These are phyloP conservation scores for Rubia occidens DNA, from an alignment of 305 asterid genomes.

Conservation along the genomic window DNA sequence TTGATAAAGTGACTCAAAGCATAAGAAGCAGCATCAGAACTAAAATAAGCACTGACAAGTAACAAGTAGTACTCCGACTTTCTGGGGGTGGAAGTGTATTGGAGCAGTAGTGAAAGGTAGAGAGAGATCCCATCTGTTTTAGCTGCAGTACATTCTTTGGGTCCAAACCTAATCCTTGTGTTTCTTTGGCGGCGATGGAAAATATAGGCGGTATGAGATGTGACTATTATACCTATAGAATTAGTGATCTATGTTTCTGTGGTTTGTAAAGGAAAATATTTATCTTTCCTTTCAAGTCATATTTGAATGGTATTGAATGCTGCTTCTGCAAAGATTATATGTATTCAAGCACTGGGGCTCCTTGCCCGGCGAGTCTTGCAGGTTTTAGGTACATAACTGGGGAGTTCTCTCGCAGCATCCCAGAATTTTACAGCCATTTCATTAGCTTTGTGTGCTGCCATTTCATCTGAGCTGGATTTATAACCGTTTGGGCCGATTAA, in stretches of 20 bases:
- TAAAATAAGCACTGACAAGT: conserved; percentile 23
- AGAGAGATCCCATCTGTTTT: conserved; percentile 16
- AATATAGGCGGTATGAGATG: conserved; percentile 11
- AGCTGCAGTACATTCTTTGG: conserved; percentile 24
- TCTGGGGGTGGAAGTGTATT: conserved; percentile 1
- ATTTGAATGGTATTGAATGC: background rate
- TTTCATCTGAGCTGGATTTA: too few relatives aligned
- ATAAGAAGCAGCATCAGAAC: conserved; percentile 11
- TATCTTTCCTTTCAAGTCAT: background rate
- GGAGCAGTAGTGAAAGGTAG: conserved; percentile 23
- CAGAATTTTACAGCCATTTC: background rate
- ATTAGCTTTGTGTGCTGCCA: background rate
- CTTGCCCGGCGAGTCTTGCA: background rate
- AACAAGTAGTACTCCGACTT: conserved; percentile 20
- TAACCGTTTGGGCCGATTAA: background rate
- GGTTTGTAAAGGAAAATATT: conserved; percentile 4
- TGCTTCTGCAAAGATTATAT: background rate
- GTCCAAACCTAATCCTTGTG: conserved; percentile 16
- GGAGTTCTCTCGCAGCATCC: background rate
- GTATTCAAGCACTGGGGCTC: background rate
- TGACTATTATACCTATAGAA: conserved; percentile 15
- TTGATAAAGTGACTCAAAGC: conserved; percentile 3
- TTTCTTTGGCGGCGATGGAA: conserved; percentile 13
- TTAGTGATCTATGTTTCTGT: conserved; percentile 9
- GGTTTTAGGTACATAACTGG: too few relatives aligned